Evolutionary conservation across 1,284 basidiomycete genomes (phyloP).

Genomic region (Ceratobasidium sp.): DNA sequence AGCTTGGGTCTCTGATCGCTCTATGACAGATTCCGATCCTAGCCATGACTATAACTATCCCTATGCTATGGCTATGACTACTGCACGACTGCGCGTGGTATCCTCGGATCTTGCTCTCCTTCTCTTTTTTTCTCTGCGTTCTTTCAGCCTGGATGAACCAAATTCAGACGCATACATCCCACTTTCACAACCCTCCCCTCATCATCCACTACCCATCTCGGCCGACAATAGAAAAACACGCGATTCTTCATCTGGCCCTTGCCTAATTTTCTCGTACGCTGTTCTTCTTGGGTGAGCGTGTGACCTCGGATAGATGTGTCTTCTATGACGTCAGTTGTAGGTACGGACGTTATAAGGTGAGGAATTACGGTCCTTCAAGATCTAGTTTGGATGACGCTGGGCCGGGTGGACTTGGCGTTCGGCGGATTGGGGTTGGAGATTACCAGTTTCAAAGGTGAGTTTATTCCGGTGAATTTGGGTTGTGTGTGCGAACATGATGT

Average conservation of each 20-base stretch:
- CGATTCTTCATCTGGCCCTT: constrained; percentile 1
- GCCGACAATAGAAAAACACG: neutral
- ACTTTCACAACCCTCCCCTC: neutral
- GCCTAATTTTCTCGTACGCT: neutral
- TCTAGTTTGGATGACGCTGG: neutral
- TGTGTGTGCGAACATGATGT: constrained; percentile 8
- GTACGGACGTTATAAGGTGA: neutral
- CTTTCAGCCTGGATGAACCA: no score
- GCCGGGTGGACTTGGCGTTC: no score
- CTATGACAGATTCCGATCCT: no score
- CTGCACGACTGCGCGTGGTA: no score
- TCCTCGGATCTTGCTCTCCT: no score
- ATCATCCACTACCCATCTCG: neutral
- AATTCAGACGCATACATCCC: constrained; percentile 2
- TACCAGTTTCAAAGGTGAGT: neutral
- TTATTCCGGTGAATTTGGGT: neutral
- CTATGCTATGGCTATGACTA: no score
- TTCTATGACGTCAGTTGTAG: constrained; percentile 1
- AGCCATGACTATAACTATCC: no score
- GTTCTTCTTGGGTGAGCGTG: neutral
- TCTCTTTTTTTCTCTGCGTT: no score
- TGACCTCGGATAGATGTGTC: neutral
- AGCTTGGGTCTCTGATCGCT: no score
- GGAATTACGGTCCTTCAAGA: neutral
- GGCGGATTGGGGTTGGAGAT: no score